Base-by-base conservation (phyloP, 2,329 filamentous ascomycete genomes). In the Aureobasidium melanogenum region DNA sequence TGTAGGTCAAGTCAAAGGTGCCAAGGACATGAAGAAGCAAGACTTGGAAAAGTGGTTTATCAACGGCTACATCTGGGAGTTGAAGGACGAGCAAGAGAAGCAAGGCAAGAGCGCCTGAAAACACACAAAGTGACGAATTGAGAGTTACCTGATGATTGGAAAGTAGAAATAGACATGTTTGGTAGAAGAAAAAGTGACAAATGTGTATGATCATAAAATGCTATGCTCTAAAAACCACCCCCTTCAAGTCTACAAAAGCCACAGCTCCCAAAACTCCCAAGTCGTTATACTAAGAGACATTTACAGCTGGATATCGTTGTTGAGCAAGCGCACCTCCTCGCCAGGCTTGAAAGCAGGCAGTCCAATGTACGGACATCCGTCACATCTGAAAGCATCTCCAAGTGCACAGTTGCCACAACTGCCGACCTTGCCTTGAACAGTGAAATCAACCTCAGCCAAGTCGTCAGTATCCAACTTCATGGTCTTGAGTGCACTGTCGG, bases 291-390 rank as follows among this genome's bases (percentile, higher is more conserved):
- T 22, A 41, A 15, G 15, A 41, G 15, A 46, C 48, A 10, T 50
- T 74, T 71, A 96, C 71, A 96, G 77, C 77, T 96, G 92, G 63
- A 91, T 84, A 70, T 90, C 85, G 67, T 96, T 90, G 74, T 95
- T 93, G 69, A 96, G 73, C 63, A 99, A 79, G 70, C 86, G 83
- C 55, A 97, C 91, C 77, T 97, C 91, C 79, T 99, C 92, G 17
- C 94, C 94, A 3, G 91, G 91, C 80, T 97, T 96, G 80, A 99
- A 99, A 5, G 94, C 89, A 15, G 94, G 94, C 67, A 99, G 81
- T 5, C 92, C 92, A 69, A 96, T 89, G 72, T 94, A 96, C 1
- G 92, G 92, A 69, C 87, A 89, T 2, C 83, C 81, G 66, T 83
- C 80, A 66, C 82, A 84, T 22, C 81, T 72, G 70, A 82, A 82